Conservation (phyloP, 2,329 filamentous ascomycete species). For the Penicillium sp. region DNA sequence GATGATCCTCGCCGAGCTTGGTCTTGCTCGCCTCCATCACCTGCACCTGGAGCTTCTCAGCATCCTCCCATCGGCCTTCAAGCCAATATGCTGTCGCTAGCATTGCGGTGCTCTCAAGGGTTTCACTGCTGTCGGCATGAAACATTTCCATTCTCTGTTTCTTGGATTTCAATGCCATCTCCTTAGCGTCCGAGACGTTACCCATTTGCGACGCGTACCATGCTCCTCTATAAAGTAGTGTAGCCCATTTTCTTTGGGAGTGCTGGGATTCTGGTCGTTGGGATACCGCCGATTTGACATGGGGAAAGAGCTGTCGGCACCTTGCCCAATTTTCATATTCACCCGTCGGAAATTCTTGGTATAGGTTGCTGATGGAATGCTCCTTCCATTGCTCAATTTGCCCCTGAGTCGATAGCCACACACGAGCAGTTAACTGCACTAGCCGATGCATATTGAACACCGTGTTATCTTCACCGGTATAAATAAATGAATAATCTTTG, state of each 20-base stretch:
- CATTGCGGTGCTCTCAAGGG: neutral
- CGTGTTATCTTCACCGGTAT: conserved; percentile 3
- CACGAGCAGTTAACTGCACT: conserved; percentile 27
- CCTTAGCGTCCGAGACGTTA: neutral
- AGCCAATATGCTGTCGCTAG: neutral
- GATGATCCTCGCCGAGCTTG: too few species aligned
- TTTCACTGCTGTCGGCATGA: neutral
- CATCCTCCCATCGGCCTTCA: neutral
- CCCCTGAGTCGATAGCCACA: conserved; percentile 24
- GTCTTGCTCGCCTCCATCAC: neutral
- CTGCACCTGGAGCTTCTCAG: neutral
- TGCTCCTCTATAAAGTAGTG: neutral
- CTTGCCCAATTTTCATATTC: conserved; percentile 28
- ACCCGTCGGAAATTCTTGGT: conserved; percentile 17
- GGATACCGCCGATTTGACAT: conserved; percentile 19
- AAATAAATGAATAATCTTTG: conserved; percentile 9
- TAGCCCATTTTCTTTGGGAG: neutral
- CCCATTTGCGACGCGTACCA: neutral
- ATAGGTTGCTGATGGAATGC: conserved; percentile 22
- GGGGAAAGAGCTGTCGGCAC: conserved; percentile 28
- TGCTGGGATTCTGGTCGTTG: conserved; percentile 8
- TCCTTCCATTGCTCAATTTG: conserved; percentile 29
- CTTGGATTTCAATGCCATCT: neutral
- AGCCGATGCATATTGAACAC: conserved; percentile 31
- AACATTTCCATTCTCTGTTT: neutral